Percentiles rank a stretch among this genome's conserved stretches.
phyloP scores from a whole-genome alignment of 495 filamentous ascomycete species.

The Hypoxylon intermedium region DNA sequence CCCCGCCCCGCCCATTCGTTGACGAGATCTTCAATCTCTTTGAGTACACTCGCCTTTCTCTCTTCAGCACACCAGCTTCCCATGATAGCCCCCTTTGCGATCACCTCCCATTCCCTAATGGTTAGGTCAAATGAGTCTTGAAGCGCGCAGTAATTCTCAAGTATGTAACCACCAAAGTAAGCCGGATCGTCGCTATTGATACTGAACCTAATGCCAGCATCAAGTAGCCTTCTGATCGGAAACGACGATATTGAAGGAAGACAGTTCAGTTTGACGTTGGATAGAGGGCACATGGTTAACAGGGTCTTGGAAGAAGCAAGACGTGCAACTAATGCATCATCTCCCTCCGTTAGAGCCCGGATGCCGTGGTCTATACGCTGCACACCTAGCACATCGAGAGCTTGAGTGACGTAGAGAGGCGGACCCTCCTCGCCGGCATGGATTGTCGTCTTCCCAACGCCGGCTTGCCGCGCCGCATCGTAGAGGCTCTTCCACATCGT shows the following conservation, averaged over 20 bases:
- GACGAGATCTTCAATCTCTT: slow-evolving; percentile 43
- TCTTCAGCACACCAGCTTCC: slow-evolving; percentile 65
- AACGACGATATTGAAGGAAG: slow-evolving; percentile 63
- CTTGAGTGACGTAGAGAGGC: slow-evolving; percentile 66
- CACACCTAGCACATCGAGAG: slow-evolving; percentile 64
- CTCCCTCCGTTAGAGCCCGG: slow-evolving; percentile 60
- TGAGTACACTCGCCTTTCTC: slow-evolving; percentile 55
- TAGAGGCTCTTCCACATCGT: slow-evolving; percentile 68
- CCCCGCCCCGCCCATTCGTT: slow-evolving; percentile 8
- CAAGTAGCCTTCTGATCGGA: slow-evolving; percentile 70
- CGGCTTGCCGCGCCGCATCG: slow-evolving; percentile 53
- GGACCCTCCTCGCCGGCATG: slow-evolving; percentile 82
- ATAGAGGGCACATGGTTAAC: slow-evolving; percentile 75
- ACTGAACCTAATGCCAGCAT: slow-evolving; percentile 69
- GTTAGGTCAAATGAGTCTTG: slow-evolving; percentile 72
- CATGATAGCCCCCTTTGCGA: slow-evolving; percentile 66
- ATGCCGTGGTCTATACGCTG: slow-evolving; percentile 78
- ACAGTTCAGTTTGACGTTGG: slow-evolving; percentile 71
- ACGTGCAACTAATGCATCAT: slow-evolving; percentile 62
- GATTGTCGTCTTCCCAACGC: slow-evolving; percentile 67
- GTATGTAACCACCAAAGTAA: slow-evolving; percentile 80
- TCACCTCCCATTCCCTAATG: slow-evolving; percentile 67
- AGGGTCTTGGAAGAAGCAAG: slow-evolving; percentile 64
- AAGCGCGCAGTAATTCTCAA: slow-evolving; percentile 78
- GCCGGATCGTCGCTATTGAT: slow-evolving; percentile 82